A percentile compares a stretch with the other conserved stretches of the same genome.
Conservation (phyloP, 306 rosid genomes). For the Fragaria vesca region DNA sequence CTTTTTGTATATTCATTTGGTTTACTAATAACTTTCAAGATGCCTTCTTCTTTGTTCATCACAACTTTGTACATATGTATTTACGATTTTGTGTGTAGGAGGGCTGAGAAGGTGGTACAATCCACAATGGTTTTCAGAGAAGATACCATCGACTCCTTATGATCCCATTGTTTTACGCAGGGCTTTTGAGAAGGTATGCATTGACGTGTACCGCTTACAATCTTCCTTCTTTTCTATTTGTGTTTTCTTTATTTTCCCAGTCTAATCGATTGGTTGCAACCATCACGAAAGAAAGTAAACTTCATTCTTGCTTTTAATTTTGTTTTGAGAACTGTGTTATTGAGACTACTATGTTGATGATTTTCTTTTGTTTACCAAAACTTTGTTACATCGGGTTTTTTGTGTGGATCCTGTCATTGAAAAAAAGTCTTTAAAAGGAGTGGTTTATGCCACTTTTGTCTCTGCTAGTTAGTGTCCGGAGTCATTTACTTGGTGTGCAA, state of each 20-base stretch:
- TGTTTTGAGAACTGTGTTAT: background rate
- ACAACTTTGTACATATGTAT: slow-evolving; percentile 5
- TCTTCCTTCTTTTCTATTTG: background rate
- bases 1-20: background rate
- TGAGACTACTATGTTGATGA: background rate
- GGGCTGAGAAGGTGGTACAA: slow-evolving; percentile 91
- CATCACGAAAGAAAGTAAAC: background rate
- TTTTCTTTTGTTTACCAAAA: background rate
- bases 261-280: background rate
- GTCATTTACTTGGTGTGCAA: background rate
- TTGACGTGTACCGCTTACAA: slow-evolving; percentile 16
- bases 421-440: background rate
- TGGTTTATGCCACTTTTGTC: background rate
- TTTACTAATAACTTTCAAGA: background rate
- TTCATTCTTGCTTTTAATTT: background rate
- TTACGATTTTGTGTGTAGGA: slow-evolving; percentile 47
- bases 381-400: background rate
- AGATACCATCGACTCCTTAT: slow-evolving; percentile 70
- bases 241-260: background rate
- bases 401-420: background rate
- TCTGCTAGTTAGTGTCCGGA: background rate
- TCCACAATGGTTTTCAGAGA: slow-evolving; percentile 80
- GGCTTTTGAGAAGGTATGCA: slow-evolving; percentile 78
- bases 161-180: slow-evolving; percentile 60
- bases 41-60: background rate